phyloP scores from a whole-genome alignment of 306 rosid species.

The Phaseolus lunatus region DNA sequence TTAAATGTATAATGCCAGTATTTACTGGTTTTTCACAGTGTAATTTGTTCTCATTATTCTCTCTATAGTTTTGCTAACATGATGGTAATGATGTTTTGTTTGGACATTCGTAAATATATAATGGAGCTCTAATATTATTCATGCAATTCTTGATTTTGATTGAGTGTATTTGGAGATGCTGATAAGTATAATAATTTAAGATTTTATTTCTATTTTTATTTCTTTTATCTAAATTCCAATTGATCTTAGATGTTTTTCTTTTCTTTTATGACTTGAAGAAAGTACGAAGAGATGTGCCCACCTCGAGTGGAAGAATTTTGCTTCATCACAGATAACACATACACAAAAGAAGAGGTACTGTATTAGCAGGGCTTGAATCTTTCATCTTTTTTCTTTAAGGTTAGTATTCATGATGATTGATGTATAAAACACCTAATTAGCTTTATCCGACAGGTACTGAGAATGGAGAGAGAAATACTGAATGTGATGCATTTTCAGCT shows the following conservation, averaged over 20 bases:
- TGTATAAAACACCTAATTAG: conserved; percentile 22
- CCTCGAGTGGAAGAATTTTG: conserved; percentile 85
- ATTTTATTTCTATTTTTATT: not conserved
- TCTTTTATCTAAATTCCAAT: not conserved
- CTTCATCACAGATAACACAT: conserved; percentile 87
- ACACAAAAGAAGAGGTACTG: conserved; percentile 73
- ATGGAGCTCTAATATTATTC: not conserved
- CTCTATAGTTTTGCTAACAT: not conserved
- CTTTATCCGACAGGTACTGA: conserved; percentile 61
- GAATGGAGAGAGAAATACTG: conserved; percentile 79
- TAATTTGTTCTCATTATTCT: not conserved
- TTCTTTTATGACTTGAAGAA: conserved; percentile 56
- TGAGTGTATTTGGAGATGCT: conserved; percentile 25
- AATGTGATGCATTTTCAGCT: conserved; percentile 72
- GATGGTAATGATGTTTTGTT: not conserved
- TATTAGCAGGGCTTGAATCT: conserved; percentile 27
- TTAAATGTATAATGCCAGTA: not conserved
- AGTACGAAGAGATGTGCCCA: conserved; percentile 89
- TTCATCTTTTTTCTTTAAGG: not conserved
- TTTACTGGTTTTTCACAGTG: not conserved
- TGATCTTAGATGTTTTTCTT: conserved; percentile 41
- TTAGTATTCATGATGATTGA: not conserved
- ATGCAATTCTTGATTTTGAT: conserved; percentile 22
- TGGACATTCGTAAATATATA: not conserved
- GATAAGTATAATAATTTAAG: conserved; percentile 3